phyloP scores from a whole-genome alignment of 768 basidiomycete species.

The Amanita rimosa region DNA sequence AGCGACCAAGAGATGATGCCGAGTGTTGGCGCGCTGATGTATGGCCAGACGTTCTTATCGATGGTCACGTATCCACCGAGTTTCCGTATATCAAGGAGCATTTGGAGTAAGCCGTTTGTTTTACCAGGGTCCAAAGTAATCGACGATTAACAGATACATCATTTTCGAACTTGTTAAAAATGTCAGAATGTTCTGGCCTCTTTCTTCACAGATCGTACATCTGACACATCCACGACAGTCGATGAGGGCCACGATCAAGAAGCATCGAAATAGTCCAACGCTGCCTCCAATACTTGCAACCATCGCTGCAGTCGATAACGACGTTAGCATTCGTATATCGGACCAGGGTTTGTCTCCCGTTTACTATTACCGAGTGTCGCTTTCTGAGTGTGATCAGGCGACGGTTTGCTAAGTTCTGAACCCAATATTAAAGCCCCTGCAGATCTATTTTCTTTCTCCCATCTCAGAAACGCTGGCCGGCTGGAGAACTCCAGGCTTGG shows the following conservation, averaged over 20 bases:
- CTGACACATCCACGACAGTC: conserved; percentile 30
- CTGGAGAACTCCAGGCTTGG: conserved; percentile 57
- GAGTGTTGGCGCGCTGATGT: conserved; percentile 16
- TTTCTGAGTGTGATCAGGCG: conserved; percentile 36
- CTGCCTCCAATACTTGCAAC: conserved; percentile 65
- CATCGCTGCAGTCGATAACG: conserved; percentile 61
- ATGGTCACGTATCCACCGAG: conserved; percentile 57
- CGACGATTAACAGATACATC: conserved; percentile 46
- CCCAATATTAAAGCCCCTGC: conserved; percentile 45
- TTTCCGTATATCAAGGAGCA: conserved; percentile 86
- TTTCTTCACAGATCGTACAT: conserved; percentile 1
- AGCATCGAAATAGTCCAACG: conserved; percentile 28
- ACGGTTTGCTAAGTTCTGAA: conserved; percentile 47
- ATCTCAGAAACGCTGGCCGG: conserved; percentile 63
- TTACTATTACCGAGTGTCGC: conserved; percentile 2
- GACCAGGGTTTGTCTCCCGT: conserved; percentile 53
- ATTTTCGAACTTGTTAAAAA: conserved; percentile 87
- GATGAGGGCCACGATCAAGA: conserved; percentile 53
- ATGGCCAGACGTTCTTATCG: conserved; percentile 59
- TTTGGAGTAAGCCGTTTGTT: conserved; percentile 46
- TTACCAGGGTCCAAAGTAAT: conserved; percentile 2
- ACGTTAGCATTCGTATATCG: conserved; percentile 78
- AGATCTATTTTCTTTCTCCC: conserved; percentile 86
- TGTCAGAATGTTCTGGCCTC: conserved; percentile 31
- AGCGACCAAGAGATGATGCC: conserved; percentile 30